phyloP scores from a whole-genome alignment of 768 basidiomycete species.

The Gelatoporia subvermispora region DNA sequence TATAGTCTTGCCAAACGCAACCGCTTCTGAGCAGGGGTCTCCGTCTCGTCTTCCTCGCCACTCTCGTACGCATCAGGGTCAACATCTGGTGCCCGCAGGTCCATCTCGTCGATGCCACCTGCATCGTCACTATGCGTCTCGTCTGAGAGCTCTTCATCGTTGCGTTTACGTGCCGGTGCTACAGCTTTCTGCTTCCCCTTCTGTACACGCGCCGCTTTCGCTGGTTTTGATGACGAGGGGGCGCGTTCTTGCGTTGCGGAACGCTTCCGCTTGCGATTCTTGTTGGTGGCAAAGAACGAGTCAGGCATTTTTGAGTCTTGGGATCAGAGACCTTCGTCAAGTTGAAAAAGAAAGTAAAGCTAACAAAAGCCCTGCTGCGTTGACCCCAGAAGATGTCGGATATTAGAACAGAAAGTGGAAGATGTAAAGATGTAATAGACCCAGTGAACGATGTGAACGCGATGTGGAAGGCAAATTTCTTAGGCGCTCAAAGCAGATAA shows the following conservation, averaged over 20 bases:
- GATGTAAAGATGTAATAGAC: too few species aligned
- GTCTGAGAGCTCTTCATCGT: conserved; percentile 71
- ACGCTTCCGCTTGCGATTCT: conserved; percentile 61
- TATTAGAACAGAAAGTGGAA: too few species aligned
- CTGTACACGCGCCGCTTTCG: conserved; percentile 3
- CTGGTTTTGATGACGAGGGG: conserved; percentile 24
- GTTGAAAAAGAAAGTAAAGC: too few species aligned
- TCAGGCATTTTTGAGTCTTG: conserved; percentile 58
- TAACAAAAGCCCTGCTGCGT: too few species aligned
- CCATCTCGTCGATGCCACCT: conserved; percentile 65
- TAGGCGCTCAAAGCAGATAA: too few species aligned
- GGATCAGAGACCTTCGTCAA: too few species aligned
- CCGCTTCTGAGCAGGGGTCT: conserved; percentile 92
- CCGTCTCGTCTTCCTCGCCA: conserved; percentile 80
- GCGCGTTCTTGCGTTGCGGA: conserved; percentile 29
- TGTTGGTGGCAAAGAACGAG: conserved; percentile 68
- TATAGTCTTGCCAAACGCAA: conserved; percentile 88
- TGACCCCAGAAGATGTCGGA: too few species aligned
- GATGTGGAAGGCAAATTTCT: too few species aligned
- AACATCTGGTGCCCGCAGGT: conserved; percentile 52
- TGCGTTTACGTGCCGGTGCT: background rate
- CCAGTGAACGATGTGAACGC: background rate
- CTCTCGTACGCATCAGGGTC: conserved; percentile 50
- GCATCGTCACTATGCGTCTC: conserved; percentile 44
- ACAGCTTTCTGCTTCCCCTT: conserved; percentile 19